These are phyloP conservation scores for Suillus subalutaceus DNA, from an alignment of 768 basidiomycete species.

Conservation along the genomic window DNA sequence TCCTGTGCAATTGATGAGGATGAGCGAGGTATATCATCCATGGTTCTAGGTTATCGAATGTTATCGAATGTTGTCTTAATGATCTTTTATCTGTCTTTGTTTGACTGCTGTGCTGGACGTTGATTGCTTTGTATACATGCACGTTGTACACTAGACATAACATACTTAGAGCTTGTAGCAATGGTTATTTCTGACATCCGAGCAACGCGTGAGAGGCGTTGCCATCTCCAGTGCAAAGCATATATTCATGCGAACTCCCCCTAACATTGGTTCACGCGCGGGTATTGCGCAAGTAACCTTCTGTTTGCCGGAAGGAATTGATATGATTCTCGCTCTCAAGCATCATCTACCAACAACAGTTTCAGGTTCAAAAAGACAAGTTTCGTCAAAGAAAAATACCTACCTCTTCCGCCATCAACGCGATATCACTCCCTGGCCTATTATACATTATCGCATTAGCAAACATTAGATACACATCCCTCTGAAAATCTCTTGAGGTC, in stretches of 20 bases:
- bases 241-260: background rate
- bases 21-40: constrained; percentile 83
- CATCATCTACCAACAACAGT: constrained; percentile 61
- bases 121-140: constrained; percentile 5
- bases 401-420: constrained; percentile 90
- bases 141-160: constrained; percentile 5
- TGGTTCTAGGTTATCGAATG: constrained; percentile 62
- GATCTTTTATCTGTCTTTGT: background rate
- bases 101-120: constrained; percentile 1
- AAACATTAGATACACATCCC: constrained; percentile 92
- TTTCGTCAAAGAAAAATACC: constrained; percentile 29
- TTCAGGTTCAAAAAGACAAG: background rate
- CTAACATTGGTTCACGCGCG: constrained; percentile 23
- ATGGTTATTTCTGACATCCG: background rate
- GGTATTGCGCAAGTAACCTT: constrained; percentile 60
- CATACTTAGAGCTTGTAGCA: background rate
- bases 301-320: constrained; percentile 73
- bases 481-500: constrained; percentile 84
- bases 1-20: constrained; percentile 80
- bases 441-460: constrained; percentile 99
- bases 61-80: constrained; percentile 1
- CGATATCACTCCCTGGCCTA: constrained; percentile 81
- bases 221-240: background rate
- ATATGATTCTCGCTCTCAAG: constrained; percentile 69
- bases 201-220: background rate